phyloP scores from a whole-genome alignment of 371 early-diverging fungal genomes.

The Actinomucor elegans region DNA sequence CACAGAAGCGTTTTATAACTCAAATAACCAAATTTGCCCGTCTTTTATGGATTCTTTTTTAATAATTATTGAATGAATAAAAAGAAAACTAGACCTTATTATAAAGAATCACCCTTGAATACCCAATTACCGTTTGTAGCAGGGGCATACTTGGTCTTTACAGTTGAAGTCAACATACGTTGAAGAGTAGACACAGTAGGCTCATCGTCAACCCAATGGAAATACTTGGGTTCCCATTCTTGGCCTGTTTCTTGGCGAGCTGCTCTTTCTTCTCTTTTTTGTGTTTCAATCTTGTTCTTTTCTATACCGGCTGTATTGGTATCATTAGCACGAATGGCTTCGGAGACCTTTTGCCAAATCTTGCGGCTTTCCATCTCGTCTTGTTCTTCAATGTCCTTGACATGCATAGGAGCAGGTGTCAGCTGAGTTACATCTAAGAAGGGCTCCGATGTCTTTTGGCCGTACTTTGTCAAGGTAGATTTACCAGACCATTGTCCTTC shows the following conservation, averaged over 20 bases:
- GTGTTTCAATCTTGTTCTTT: constrained; percentile 73
- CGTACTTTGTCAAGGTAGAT: constrained; percentile 51
- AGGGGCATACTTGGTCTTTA: constrained; percentile 39
- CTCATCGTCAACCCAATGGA: constrained; percentile 55
- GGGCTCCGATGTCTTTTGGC: constrained; percentile 38
- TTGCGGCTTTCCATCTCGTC: constrained; percentile 63
- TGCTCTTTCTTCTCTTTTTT: constrained; percentile 63
- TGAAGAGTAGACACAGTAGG: constrained; percentile 36
- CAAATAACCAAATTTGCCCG: no score
- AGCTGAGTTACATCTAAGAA: constrained; percentile 60
- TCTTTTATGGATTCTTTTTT: no score
- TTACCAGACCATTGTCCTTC: constrained; percentile 69
- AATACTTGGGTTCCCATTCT: constrained; percentile 62
- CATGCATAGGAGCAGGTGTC: constrained; percentile 33
- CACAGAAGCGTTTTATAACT: no score
- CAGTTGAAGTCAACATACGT: constrained; percentile 28
- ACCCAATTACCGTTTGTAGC: constrained; percentile 47
- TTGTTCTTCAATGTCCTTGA: constrained; percentile 55
- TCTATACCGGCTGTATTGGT: constrained; percentile 63
- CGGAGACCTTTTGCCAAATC: constrained; percentile 71
- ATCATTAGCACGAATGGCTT: constrained; percentile 67
- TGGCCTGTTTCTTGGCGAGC: constrained; percentile 56
- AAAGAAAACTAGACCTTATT: neutral
- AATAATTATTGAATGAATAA: no score
- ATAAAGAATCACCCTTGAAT: constrained; percentile 11